A percentile compares a stretch with the other conserved stretches of the same genome.
Conservation (phyloP, 2,329 filamentous ascomycete genomes). For the Penicillium hordei region DNA sequence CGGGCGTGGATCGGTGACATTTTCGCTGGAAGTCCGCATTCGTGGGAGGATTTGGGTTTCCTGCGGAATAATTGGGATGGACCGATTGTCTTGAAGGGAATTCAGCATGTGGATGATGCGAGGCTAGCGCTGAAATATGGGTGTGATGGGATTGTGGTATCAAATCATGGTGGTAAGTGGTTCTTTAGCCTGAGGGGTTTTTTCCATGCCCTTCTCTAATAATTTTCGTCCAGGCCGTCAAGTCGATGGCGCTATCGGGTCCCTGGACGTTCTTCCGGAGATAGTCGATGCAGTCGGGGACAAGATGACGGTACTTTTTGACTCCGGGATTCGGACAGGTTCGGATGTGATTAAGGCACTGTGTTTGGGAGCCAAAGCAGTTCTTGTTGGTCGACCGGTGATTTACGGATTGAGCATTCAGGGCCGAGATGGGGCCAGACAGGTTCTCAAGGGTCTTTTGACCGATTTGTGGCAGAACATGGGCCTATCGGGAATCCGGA, state of each 20-base stretch:
- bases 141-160: too few species aligned
- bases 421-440: conserved; percentile 56
- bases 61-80: too few species aligned
- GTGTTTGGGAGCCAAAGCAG: conserved; percentile 57
- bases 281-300: conserved; percentile 61
- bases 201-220: too few species aligned
- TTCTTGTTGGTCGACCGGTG: conserved; percentile 58
- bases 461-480: conserved; percentile 58
- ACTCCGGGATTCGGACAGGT: conserved; percentile 52
- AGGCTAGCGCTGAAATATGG: too few species aligned
- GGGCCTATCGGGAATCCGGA: conserved; percentile 53
- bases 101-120: too few species aligned
- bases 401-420: conserved; percentile 59
- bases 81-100: too few species aligned
- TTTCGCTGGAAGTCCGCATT: too few species aligned
- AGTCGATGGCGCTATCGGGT: conserved; percentile 52
- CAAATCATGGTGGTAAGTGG: too few species aligned
- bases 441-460: conserved; percentile 52
- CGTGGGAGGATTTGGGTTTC: too few species aligned
- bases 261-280: conserved; percentile 56
- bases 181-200: too few species aligned
- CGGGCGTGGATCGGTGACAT: too few species aligned
- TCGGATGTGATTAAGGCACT: conserved; percentile 54
- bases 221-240: too few species aligned
- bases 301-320: conserved; percentile 50